These are phyloP conservation scores for Debaryomyces sp. DNA, from an alignment of 1,139 yeast genomes.

Conservation along the genomic window DNA sequence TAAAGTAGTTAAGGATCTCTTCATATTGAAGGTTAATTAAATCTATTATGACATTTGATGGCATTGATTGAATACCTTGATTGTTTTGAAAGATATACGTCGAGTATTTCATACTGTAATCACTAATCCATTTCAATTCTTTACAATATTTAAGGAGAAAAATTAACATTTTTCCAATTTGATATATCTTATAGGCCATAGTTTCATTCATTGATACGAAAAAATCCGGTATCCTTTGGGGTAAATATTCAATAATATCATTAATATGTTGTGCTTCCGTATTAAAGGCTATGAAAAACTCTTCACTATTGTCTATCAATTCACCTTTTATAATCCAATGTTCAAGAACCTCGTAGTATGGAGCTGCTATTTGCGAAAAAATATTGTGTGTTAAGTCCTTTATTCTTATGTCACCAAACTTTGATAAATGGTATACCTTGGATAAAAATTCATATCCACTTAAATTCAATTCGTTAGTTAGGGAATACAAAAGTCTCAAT, in stretches of 20 bases:
- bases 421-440: conserved; percentile 50
- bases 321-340: conserved; percentile 77
- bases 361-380: conserved; percentile 52
- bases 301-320: conserved; percentile 56
- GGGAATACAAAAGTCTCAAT: conserved; percentile 57
- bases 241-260: conserved; percentile 36
- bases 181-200: conserved; percentile 59
- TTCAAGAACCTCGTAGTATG: conserved; percentile 64
- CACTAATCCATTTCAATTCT: conserved; percentile 43
- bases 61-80: conserved; percentile 37
- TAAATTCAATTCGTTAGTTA: conserved; percentile 38
- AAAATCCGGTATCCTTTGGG: conserved; percentile 61
- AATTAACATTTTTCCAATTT: conserved; percentile 77
- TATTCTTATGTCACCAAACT: conserved; percentile 66
- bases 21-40: conserved; percentile 54
- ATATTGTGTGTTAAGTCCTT: conserved; percentile 44
- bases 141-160: conserved; percentile 67
- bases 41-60: conserved; percentile 25
- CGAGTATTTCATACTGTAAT: conserved; percentile 42
- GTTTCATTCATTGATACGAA: conserved; percentile 38
- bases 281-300: conserved; percentile 63
- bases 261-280: conserved; percentile 32
- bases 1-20: conserved; percentile 60
- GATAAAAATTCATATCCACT: conserved; percentile 63
- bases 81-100: conserved; percentile 28